Evolutionary conservation across 768 basidiomycete species (phyloP), one percentile per base, ranked within the genome.

Genomic region (Phlebiopsis gigantea): DNA sequence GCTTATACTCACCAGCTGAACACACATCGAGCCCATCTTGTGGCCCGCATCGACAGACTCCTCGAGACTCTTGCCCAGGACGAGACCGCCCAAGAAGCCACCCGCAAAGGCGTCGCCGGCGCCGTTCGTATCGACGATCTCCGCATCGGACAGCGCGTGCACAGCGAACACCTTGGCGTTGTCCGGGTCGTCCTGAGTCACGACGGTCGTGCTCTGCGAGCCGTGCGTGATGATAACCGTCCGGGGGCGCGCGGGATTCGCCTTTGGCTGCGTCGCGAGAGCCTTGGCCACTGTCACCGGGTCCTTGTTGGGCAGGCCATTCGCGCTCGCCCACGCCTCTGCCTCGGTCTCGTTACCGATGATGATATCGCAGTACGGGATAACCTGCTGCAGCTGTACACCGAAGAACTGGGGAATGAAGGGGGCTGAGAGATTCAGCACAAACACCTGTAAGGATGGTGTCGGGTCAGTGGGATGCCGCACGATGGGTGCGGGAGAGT

Each of bases 341-440:
- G 96, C 97, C 72, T 99, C 97, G 39, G 85, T 76, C 76, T 99
- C 96, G 74, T 98, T 98, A n/a, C 91, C 91, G 71, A 99, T 92
- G 70, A 98, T 63, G 71, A 96, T 77, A 72, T 99, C 97, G 59
- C 81, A 82, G 76, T 88, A 87, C 24, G 87, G 87, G 44, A 99
- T 72, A 65, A 98, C 73, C 68, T 88, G 76, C 61, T 92, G 79
- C 17, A 99, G 77, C 68, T 95, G 89, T 2, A 76, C 73, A 57
- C 79, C 80, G 78, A 98, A 98, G 81, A 97, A 96, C 72, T 93
- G 87, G 53, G 90, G 77, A 72, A 99, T 95, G 80, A 98, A 99
- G 17, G 97, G 97, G 2, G 97, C 97, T 8, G 93, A 96, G 65
- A 99, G 80, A 78, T 99, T 99, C 65, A 98, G 72, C 10, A 82